Evolutionary conservation across 495 filamentous ascomycete species (phyloP), one percentile per base, ranked within the genome.

Genomic region (Aspergillus avenaceus): DNA sequence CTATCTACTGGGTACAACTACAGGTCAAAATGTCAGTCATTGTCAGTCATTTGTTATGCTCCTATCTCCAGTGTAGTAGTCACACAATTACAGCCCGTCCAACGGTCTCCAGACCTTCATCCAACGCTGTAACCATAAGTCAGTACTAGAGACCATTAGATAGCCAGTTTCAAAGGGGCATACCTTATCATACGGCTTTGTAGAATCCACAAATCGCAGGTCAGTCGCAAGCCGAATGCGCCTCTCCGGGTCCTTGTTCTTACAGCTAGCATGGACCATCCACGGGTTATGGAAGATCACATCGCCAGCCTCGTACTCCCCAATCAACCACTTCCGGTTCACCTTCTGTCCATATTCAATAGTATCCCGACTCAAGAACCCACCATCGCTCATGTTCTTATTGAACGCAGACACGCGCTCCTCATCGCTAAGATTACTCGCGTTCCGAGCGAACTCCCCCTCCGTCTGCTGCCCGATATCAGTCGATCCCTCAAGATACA

Each of bases 251-350:
- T 78, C 77, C 49, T 80, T 71, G 47, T 79, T 82, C 47, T 71
- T 70, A 5, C 67, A 70, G 11, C 68, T 67, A 0, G 67, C 71
- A 56, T 80, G 78, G 4, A 75, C 60, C 54, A 77, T 64, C 49
- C 70, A 79, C n/a, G 76, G 73, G 42, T 75, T 70, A 55, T 81
- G 79, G 16, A 80, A 72, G 19, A 80, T 75, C 6, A 82, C 74
- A 64, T 82, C 78, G 0, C 78, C 79, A 14, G 77, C 78, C 45
- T 78, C 71, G 59, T 71, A 80, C 49, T 60, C 54, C 5, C 32
- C 40, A 26, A 55, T 44, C 13, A 55, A 40, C 47, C 48, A 55
- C 19, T 55, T 55, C 7, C 48, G 41, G 13, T 41, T 16, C 2
- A 9, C 19, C 2, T 49, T 36, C 28, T 52, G 36, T 21, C 49